Evolutionary conservation across 495 filamentous ascomycete species (phyloP).

Genomic region (Penicillium riverlandense): DNA sequence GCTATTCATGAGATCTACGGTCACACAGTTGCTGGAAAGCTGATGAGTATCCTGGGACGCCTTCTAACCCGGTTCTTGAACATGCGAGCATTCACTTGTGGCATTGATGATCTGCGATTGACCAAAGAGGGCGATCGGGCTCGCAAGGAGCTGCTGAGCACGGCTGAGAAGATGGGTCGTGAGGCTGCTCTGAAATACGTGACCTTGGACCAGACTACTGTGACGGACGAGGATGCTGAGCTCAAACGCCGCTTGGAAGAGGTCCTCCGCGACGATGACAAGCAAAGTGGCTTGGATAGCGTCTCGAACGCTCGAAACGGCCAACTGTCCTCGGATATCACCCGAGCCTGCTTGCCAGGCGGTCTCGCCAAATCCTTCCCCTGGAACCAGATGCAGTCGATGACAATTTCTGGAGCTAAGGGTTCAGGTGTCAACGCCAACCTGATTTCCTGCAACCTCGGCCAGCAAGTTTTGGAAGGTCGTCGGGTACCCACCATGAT

Average conservation of each 20-base stretch:
- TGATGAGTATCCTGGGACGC: slow-evolving; percentile 82
- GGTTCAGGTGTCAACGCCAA: slow-evolving; percentile 90
- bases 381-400: slow-evolving; percentile 96
- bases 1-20: slow-evolving; percentile 91
- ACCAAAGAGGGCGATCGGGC: slow-evolving; percentile 71
- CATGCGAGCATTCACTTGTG: slow-evolving; percentile 93
- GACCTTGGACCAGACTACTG: slow-evolving; percentile 60
- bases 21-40: slow-evolving; percentile 71
- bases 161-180: slow-evolving; percentile 66
- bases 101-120: slow-evolving; percentile 90
- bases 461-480: slow-evolving; percentile 95
- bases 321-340: slow-evolving; percentile 72
- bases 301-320: slow-evolving; percentile 69
- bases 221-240: slow-evolving; percentile 55
- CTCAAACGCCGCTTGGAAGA: slow-evolving; percentile 75
- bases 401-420: slow-evolving; percentile 97
- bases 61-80: slow-evolving; percentile 83
- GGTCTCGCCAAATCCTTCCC: slow-evolving; percentile 90
- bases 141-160: slow-evolving; percentile 61
- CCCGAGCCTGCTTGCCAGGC: slow-evolving; percentile 65
- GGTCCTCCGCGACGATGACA: slow-evolving; percentile 81
- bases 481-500: slow-evolving; percentile 95
- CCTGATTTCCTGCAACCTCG: slow-evolving; percentile 94
- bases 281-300: slow-evolving; percentile 80
- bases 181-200: slow-evolving; percentile 88